These are phyloP conservation scores for Ophiostoma australiae DNA, from an alignment of 2,329 filamentous ascomycete species.

Conservation along the genomic window DNA sequence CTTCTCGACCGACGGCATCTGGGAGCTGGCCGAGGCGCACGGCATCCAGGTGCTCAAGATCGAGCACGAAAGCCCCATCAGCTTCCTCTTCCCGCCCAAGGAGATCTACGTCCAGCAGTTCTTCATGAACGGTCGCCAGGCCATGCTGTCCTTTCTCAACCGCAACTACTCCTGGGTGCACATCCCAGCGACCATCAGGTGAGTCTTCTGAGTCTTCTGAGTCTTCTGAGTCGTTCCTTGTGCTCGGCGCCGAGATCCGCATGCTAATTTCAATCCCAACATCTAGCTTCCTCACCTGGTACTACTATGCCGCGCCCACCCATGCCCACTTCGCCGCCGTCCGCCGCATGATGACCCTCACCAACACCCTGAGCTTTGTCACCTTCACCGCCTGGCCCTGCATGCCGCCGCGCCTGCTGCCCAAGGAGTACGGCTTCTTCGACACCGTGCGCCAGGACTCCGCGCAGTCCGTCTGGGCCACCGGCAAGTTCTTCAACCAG, in stretches of 20 bases:
- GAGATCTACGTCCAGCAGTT: constrained; percentile 9
- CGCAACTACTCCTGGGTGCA: constrained; percentile 14
- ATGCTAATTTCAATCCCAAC: neutral
- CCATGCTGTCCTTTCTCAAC: constrained; percentile 12
- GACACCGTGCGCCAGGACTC: constrained; percentile 13
- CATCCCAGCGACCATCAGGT: constrained; percentile 10
- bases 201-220: neutral
- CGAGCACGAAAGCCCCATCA: constrained; percentile 8
- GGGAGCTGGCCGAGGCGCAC: constrained; percentile 7
- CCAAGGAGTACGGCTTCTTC: constrained; percentile 13
- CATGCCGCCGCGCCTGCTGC: constrained; percentile 12
- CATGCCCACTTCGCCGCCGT: constrained; percentile 13
- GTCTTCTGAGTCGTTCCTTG: neutral
- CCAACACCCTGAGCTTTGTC: constrained; percentile 10
- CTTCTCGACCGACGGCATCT: constrained; percentile 11
- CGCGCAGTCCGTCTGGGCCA: constrained; percentile 7
- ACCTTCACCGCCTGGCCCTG: constrained; percentile 12
- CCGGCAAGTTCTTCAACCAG: constrained; percentile 14
- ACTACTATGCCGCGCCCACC: constrained; percentile 13
- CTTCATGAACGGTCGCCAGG: constrained; percentile 8
- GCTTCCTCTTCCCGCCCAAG: constrained; percentile 1
- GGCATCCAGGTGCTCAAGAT: neutral
- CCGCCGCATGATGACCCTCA: constrained; percentile 12
- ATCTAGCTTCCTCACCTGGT: constrained; percentile 6
- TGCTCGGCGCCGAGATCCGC: neutral